Evolutionary conservation across 2,329 filamentous ascomycete species (phyloP), one percentile per base, ranked within the genome.

Genomic region (Fusarium tupiense): DNA sequence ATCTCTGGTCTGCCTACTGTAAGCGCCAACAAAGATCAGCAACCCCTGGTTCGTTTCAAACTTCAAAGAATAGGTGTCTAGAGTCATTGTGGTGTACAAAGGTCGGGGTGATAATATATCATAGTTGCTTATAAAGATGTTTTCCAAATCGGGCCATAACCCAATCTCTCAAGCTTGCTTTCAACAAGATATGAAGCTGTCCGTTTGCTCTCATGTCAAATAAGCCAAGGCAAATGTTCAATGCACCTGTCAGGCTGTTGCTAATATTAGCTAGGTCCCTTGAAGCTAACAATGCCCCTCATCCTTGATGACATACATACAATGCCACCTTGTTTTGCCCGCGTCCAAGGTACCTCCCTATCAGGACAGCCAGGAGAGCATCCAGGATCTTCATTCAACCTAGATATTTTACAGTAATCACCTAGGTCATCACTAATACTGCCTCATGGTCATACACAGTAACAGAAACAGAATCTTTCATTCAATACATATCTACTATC

Each of bases 391-490:
- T 9, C 19, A 22, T 37, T 12, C 49, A 26, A 37, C 31, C 13
- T 10, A 35, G 33, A 16, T 35, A 26, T 22, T 26, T 29, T 47
- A 47, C 44, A 47, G 59, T 63, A 20, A 49, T 19, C n/a, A 33
- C n/a, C 8, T 41, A 17, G 40, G 26, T n/a, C n/a, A 41, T 50
- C 26, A 22, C n/a, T 22, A 26, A 38, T 33, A 24, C 24, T 26
- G 16, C 20, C 24, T 33, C 22, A 38, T 31, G 19, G 13, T 47
- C 29, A 29, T 52, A n/a, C 26, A 60, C 14, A 47, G 40, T 71
- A 59, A 41, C 67, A 56, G 38, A 69, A 59, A 41, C 67, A 59
- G 35, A 69, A 59, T 75, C 54, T 74, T 75, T 74, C 64, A 75
- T 74, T 75, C 52, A 61, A 37, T 71, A 56, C 43, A 61, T 61